Percentiles rank a stretch among this genome's conserved stretches.
Conservation (phyloP, 495 filamentous ascomycete species). For the Hypoxylon lienhwacheense region DNA sequence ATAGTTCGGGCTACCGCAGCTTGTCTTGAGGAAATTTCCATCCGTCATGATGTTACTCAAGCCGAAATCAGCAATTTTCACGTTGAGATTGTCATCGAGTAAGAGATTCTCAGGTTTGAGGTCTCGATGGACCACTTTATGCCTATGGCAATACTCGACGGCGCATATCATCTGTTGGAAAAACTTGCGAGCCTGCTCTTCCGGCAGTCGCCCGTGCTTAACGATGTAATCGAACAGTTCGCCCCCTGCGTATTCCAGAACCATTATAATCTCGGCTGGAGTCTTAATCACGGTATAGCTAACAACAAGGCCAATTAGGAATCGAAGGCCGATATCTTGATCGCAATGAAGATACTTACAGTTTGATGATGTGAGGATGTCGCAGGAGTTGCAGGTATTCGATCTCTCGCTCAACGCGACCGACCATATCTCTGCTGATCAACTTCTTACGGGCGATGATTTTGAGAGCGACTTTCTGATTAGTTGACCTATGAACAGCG, state of each 20-base stretch:
- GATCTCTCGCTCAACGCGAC: slow-evolving; percentile 94
- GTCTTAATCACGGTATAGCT: slow-evolving; percentile 97
- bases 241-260: slow-evolving; percentile 93
- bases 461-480: slow-evolving; percentile 93
- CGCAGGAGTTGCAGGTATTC: slow-evolving; percentile 93
- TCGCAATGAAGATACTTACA: slow-evolving; percentile 58
- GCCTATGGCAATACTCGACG: slow-evolving; percentile 97
- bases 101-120: slow-evolving; percentile 96
- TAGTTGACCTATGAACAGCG: slow-evolving; percentile 84
- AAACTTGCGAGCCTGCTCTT: slow-evolving; percentile 89
- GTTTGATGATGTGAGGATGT: slow-evolving; percentile 98
- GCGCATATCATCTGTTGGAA: slow-evolving; percentile 99
- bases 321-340: neutral
- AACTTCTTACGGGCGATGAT: slow-evolving; percentile 95
- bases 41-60: slow-evolving; percentile 99
- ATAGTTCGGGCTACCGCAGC: slow-evolving; percentile 97
- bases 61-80: slow-evolving; percentile 99
- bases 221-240: slow-evolving; percentile 99
- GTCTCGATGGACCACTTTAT: slow-evolving; percentile 98
- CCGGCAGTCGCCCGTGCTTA: slow-evolving; percentile 81
- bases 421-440: slow-evolving; percentile 94
- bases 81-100: slow-evolving; percentile 89
- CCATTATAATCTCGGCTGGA: slow-evolving; percentile 93
- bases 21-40: slow-evolving; percentile 97
- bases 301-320: slow-evolving; percentile 9